These are phyloP conservation scores for Leccinellum luteum DNA, from an alignment of 768 basidiomycete species.

Conservation along the genomic window DNA sequence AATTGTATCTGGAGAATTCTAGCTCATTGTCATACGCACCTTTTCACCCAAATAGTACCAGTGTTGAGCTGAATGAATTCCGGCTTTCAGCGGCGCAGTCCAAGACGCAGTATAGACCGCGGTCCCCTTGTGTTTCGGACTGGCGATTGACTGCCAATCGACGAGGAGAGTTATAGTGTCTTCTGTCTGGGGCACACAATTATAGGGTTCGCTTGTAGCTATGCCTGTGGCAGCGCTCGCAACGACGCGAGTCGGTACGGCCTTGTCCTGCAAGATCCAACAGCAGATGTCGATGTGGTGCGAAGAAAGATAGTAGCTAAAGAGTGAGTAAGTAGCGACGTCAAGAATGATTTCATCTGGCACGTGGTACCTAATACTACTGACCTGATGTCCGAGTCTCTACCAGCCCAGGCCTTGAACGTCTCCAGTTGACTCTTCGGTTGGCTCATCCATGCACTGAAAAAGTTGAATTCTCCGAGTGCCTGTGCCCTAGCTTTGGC, in stretches of 20 bases:
- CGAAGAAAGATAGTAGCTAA: conserved; percentile 91
- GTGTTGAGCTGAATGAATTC: conserved; percentile 87
- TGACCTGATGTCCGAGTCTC: conserved; percentile 92
- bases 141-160: conserved; percentile 85
- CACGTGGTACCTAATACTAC: neutral
- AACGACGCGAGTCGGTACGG: conserved; percentile 79
- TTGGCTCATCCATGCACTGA: conserved; percentile 97
- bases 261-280: conserved; percentile 78
- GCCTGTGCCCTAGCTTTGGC: conserved; percentile 73
- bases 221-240: conserved; percentile 91
- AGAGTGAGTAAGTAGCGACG: neutral
- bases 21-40: conserved; percentile 36
- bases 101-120: conserved; percentile 93
- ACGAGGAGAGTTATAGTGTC: conserved; percentile 94
- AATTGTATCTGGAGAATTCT: neutral
- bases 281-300: conserved; percentile 91
- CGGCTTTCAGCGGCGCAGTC: conserved; percentile 88
- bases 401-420: conserved; percentile 93
- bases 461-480: conserved; percentile 93
- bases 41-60: conserved; percentile 97
- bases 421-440: conserved; percentile 94
- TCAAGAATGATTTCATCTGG: neutral
- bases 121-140: conserved; percentile 74
- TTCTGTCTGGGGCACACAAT: conserved; percentile 83
- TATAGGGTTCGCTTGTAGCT: conserved; percentile 85